Evolutionary conservation across 306 rosid species (phyloP).

Genomic region (Lathyrus aphaca): DNA sequence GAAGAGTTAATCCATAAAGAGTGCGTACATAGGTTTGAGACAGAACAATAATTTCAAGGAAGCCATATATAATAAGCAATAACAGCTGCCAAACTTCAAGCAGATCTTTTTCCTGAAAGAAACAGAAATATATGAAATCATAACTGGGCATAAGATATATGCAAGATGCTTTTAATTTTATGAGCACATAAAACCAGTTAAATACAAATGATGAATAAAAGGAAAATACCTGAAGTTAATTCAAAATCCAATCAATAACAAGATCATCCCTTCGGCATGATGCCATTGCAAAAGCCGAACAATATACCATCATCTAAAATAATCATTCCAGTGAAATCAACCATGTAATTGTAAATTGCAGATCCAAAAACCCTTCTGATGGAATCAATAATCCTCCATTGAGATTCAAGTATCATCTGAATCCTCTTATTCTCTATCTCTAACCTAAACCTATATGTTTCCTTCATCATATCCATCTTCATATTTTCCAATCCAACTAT

Average conservation of each 20-base stretch:
- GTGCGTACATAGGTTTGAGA: conserved; percentile 86
- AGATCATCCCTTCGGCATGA: conserved; percentile 81
- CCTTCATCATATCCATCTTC: too few relatives aligned
- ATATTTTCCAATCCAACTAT: too few relatives aligned
- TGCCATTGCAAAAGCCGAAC: conserved; percentile 94
- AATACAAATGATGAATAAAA: conserved; percentile 8
- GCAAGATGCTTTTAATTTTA: too few relatives aligned
- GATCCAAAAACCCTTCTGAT: conserved; percentile 66
- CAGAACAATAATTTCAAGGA: too few relatives aligned
- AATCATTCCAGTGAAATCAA: too few relatives aligned
- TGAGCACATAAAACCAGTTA: too few relatives aligned
- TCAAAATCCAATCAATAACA: conserved; percentile 90
- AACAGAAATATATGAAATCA: too few relatives aligned
- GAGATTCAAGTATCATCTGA: conserved; percentile 68
- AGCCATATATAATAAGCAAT: too few relatives aligned
- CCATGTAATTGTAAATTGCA: too few relatives aligned
- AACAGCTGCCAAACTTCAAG: too few relatives aligned
- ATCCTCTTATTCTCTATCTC: conserved; percentile 82
- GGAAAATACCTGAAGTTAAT: conserved; percentile 74
- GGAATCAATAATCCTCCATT: conserved; percentile 68
- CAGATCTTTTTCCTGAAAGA: too few relatives aligned
- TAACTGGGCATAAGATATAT: too few relatives aligned
- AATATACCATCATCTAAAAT: conserved; percentile 93
- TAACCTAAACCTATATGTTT: conserved; percentile 67
- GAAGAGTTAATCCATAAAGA: conserved; percentile 79